Evolutionary conservation across 2,329 filamentous ascomycete genomes (phyloP).

Genomic region (Beauveria varroae): DNA sequence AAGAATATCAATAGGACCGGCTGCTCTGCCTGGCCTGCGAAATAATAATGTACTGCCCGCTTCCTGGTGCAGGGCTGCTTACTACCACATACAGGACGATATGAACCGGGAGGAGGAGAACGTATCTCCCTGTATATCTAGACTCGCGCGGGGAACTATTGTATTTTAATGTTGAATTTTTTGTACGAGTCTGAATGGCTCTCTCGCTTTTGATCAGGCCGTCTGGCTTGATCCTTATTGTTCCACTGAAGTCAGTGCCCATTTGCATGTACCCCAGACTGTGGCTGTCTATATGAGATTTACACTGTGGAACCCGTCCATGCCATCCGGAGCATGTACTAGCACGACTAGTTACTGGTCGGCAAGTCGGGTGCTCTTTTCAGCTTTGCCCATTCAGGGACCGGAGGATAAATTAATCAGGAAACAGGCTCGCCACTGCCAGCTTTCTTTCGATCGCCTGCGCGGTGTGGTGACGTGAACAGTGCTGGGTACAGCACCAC

Average conservation of each 20-base stretch:
- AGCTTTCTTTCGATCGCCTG: background rate
- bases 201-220: background rate
- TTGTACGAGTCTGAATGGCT: no score
- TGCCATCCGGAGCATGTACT: background rate
- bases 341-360: background rate
- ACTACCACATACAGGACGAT: background rate
- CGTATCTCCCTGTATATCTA: background rate
- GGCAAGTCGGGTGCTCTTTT: background rate
- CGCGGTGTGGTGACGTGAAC: background rate
- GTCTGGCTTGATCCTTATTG: background rate
- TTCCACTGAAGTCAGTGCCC: background rate
- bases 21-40: background rate
- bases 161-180: no score
- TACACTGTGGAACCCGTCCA: background rate
- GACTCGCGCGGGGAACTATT: background rate
- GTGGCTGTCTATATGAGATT: background rate
- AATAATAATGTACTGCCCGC: background rate
- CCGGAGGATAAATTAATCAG: background rate
- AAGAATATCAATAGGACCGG: no score
- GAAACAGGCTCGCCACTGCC: background rate
- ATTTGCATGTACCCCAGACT: slow-evolving; percentile 5
- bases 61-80: background rate
- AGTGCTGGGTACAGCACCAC: background rate
- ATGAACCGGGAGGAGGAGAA: background rate
- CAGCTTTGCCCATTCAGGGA: background rate